Conservation (phyloP, 2,329 filamentous ascomycete genomes). For the Pseudocercospora fijiensis region DNA sequence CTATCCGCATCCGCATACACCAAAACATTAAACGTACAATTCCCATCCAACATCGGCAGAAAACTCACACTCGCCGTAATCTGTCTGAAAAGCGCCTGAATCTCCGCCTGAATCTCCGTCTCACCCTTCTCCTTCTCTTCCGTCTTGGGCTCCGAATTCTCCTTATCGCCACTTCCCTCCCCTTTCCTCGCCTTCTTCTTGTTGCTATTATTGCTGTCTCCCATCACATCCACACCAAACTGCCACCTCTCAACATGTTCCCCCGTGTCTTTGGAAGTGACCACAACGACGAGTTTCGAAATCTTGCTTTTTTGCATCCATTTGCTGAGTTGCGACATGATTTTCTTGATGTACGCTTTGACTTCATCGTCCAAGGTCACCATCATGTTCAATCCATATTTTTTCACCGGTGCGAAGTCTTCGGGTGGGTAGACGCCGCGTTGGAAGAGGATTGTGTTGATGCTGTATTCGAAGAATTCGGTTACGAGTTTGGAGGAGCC, state of each 20-base stretch:
- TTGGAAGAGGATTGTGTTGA: constrained; percentile 97
- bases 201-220: too few species aligned
- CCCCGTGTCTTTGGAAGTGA: constrained; percentile 94
- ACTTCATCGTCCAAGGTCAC: constrained; percentile 97
- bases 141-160: constrained; percentile 55
- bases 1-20: constrained; percentile 97
- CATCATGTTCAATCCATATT: constrained; percentile 98
- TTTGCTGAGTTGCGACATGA: constrained; percentile 95
- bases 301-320: constrained; percentile 99
- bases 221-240: constrained; percentile 68
- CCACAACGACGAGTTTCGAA: constrained; percentile 92
- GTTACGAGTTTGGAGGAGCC: constrained; percentile 58
- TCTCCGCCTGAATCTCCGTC: constrained; percentile 89
- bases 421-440: constrained; percentile 82
- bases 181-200: not conserved
- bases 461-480: constrained; percentile 99
- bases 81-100: constrained; percentile 94
- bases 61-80: constrained; percentile 98
- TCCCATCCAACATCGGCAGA: constrained; percentile 84
- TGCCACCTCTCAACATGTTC: constrained; percentile 97
- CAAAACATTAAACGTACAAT: constrained; percentile 98
- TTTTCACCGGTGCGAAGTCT: constrained; percentile 98
- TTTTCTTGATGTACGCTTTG: constrained; percentile 98
- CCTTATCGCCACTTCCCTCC: constrained; percentile 56
- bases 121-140: constrained; percentile 72